phyloP scores from a whole-genome alignment of 2,329 filamentous ascomycete species.

The Graphilbum fragrans region DNA sequence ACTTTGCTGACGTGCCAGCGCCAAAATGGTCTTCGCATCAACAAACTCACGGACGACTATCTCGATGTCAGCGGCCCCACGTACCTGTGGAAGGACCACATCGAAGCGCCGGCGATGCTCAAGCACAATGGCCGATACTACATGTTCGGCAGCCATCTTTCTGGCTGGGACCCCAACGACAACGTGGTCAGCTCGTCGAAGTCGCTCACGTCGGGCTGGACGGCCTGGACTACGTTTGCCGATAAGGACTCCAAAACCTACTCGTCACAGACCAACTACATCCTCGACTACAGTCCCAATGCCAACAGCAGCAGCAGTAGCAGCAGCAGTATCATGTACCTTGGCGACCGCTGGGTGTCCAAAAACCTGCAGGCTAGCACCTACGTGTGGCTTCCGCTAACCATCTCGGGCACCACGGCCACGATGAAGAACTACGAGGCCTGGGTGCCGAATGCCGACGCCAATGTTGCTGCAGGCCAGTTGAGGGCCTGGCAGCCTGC shows the following conservation, averaged over 20 bases:
- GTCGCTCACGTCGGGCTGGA: constrained; percentile 39
- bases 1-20: constrained; percentile 4
- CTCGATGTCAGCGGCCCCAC: constrained; percentile 8
- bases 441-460: constrained; percentile 27
- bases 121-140: constrained; percentile 40
- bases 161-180: constrained; percentile 35
- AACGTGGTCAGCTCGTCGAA: constrained; percentile 35
- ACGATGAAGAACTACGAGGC: constrained; percentile 39
- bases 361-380: constrained; percentile 36
- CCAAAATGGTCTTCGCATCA: constrained; percentile 12
- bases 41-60: constrained; percentile 13
- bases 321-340: constrained; percentile 27
- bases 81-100: constrained; percentile 21
- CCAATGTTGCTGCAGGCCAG: background rate
- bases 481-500: constrained; percentile 7
- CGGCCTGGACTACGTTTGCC: constrained; percentile 34
- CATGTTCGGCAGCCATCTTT: constrained; percentile 37
- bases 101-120: constrained; percentile 39
- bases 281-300: constrained; percentile 25
- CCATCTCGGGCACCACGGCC: constrained; percentile 37
- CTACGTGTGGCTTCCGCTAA: constrained; percentile 54
- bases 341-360: constrained; percentile 45
- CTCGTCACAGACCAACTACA: constrained; percentile 36
- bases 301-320: constrained; percentile 3
- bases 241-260: constrained; percentile 33